Evolutionary conservation across 352 stramenopile species (phyloP).

Genomic region (Pythium phragmitis): DNA sequence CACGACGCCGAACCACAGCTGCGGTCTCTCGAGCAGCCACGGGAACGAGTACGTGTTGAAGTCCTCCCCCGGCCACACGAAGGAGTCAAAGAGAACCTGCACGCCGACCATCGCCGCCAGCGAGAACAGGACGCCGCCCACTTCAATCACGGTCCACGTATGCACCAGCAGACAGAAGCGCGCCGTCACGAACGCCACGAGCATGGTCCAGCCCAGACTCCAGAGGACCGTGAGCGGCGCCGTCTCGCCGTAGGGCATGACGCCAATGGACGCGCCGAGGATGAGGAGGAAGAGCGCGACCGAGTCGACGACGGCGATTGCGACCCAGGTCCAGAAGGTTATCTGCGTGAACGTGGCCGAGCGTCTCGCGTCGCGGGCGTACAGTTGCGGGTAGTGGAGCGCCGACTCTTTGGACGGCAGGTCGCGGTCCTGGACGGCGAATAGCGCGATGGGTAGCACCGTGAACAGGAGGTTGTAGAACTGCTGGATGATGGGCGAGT

Average conservation of each 20-base stretch:
- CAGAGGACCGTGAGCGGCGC: slow-evolving; percentile 59
- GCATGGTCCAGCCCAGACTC: slow-evolving; percentile 66
- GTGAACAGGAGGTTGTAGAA: slow-evolving; percentile 96
- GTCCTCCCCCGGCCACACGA: slow-evolving; percentile 42
- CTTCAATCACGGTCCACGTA: slow-evolving; percentile 65
- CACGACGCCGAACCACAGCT: slow-evolving; percentile 71
- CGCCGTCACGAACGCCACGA: slow-evolving; percentile 70
- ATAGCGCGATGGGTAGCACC: slow-evolving; percentile 87
- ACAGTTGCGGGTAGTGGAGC: slow-evolving; percentile 57
- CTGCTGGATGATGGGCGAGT: slow-evolving; percentile 80
- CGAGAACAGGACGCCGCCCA: slow-evolving; percentile 48
- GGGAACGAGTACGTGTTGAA: slow-evolving; percentile 75
- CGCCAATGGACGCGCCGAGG: slow-evolving; percentile 39
- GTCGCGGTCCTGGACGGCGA: slow-evolving; percentile 76
- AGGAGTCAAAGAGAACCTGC: slow-evolving; percentile 63
- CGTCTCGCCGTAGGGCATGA: slow-evolving; percentile 49
- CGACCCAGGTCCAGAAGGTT: slow-evolving; percentile 86
- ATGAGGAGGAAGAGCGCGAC: slow-evolving; percentile 65
- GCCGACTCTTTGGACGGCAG: slow-evolving; percentile 48
- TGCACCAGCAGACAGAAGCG: slow-evolving; percentile 77
- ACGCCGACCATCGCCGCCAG: slow-evolving; percentile 49
- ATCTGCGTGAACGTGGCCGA: slow-evolving; percentile 57
- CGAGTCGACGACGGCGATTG: slow-evolving; percentile 66
- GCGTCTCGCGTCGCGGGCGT: slow-evolving; percentile 52
- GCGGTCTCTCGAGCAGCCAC: slow-evolving; percentile 54